Percentiles rank a stretch among this genome's conserved stretches.
These are phyloP conservation scores for Metahyphopichia silvanorum DNA, from an alignment of 805 yeast species.

Conservation along the genomic window DNA sequence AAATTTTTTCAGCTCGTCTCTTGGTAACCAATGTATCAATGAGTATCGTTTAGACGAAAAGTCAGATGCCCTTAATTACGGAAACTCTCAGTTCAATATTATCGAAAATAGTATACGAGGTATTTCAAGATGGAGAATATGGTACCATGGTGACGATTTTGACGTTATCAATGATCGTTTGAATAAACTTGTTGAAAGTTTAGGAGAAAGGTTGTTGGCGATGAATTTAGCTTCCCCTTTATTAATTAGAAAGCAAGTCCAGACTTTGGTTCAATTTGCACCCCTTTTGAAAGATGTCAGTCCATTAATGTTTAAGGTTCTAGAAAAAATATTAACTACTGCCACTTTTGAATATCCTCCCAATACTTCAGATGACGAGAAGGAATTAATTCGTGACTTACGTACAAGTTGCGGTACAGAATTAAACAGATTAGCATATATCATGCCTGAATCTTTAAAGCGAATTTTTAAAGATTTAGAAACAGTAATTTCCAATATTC, in stretches of 20 bases:
- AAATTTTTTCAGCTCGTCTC: constrained; percentile 63
- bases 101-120: constrained; percentile 92
- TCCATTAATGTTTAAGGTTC: constrained; percentile 71
- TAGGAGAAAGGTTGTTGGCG: constrained; percentile 72
- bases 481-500: constrained; percentile 67
- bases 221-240: constrained; percentile 79
- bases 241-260: constrained; percentile 79
- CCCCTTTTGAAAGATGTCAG: constrained; percentile 80
- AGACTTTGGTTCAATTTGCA: constrained; percentile 90
- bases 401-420: constrained; percentile 94
- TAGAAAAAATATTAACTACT: constrained; percentile 80
- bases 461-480: constrained; percentile 81
- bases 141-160: constrained; percentile 66
- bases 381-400: constrained; percentile 80
- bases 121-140: constrained; percentile 90
- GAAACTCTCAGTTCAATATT: constrained; percentile 77
- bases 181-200: constrained; percentile 55
- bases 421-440: constrained; percentile 84
- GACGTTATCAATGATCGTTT: constrained; percentile 52
- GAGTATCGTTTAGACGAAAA: constrained; percentile 52
- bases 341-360: constrained; percentile 81
- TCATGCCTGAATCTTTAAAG: constrained; percentile 89
- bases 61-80: constrained; percentile 67
- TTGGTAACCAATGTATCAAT: constrained; percentile 64
- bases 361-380: constrained; percentile 62